Evolutionary conservation across 169 alveolate genomes (phyloP).

Genomic region (Eimeria necatrix): DNA sequence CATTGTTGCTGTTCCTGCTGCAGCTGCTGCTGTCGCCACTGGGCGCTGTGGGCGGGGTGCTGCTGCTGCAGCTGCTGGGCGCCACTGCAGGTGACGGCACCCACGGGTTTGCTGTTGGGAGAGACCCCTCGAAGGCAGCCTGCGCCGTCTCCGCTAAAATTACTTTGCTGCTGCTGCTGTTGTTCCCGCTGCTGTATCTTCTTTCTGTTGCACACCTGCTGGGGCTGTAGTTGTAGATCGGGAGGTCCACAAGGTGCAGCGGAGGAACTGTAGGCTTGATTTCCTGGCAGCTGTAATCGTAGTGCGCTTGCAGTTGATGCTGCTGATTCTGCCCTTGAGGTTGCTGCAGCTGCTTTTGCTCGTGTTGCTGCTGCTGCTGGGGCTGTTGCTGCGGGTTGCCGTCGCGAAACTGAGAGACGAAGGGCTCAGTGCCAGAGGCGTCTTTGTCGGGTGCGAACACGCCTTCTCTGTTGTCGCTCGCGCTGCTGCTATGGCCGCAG

Average conservation of each 20-base stretch:
- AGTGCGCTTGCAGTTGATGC: too few relatives aligned
- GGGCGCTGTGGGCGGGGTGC: neutral
- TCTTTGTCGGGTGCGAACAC: neutral
- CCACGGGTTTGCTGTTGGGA: neutral
- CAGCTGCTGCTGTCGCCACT: neutral
- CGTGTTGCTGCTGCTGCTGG: neutral
- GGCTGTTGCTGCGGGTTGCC: neutral
- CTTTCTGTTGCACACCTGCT: neutral
- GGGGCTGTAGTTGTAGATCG: neutral
- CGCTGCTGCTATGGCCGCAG: neutral
- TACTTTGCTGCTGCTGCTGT: neutral
- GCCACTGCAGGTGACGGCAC: neutral
- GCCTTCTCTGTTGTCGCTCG: neutral
- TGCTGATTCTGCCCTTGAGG: too few relatives aligned
- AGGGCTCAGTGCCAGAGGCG: neutral
- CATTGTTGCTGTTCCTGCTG: neutral
- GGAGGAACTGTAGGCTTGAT: neutral
- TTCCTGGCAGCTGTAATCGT: too few relatives aligned
- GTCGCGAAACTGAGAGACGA: neutral
- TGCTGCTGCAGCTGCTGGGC: neutral
- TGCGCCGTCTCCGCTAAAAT: neutral
- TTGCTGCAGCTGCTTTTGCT: neutral
- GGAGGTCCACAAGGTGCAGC: constrained; percentile 1
- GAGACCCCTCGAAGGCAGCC: neutral
- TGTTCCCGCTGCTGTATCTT: neutral